phyloP scores from a whole-genome alignment of 148 eudicot species.

The Polygonum aviculare region DNA sequence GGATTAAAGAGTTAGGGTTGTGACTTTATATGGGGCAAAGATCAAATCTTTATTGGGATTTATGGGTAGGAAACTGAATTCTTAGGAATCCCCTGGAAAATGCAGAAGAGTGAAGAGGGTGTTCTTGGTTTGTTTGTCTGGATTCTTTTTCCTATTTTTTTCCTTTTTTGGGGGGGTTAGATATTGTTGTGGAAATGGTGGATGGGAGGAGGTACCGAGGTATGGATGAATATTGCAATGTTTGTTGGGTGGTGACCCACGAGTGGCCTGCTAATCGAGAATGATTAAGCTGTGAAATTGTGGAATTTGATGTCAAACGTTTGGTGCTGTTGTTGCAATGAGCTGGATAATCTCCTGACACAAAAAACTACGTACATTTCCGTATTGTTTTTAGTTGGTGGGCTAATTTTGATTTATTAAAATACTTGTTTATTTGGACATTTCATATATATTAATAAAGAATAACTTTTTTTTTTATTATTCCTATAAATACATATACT shows the following conservation, averaged over 20 bases:
- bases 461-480: no score
- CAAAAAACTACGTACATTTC: neutral
- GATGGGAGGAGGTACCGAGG: neutral
- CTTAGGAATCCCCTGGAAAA: neutral
- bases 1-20: neutral
- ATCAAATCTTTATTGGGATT: neutral
- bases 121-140: neutral
- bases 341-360: neutral
- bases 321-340: neutral
- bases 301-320: neutral
- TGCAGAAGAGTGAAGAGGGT: constrained; percentile 1
- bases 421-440: no score
- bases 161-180: neutral
- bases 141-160: neutral
- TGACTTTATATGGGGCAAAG: neutral
- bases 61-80: neutral
- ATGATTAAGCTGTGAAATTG: neutral
- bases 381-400: neutral
- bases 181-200: neutral
- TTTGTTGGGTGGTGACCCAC: neutral
- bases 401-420: no score
- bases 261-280: neutral
- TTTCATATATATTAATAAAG: no score
- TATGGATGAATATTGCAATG: neutral
- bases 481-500: no score